Evolutionary conservation across 495 filamentous ascomycete genomes (phyloP).

Genomic region (Aspergillus hancockii): DNA sequence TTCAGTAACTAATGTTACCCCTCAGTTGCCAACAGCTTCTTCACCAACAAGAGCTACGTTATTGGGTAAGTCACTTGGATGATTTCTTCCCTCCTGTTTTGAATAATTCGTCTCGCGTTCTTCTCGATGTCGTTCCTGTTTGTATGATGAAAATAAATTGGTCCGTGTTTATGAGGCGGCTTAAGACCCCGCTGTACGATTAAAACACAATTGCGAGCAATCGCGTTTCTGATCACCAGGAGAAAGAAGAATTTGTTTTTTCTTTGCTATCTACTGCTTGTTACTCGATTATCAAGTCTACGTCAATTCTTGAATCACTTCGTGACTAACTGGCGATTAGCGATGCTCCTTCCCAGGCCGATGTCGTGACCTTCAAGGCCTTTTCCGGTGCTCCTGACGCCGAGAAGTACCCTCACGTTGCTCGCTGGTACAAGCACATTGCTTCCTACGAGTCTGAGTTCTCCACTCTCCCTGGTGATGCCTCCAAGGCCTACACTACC

Average conservation of each 20-base stretch:
- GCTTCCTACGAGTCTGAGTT: slow-evolving; percentile 88
- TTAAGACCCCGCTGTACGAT: slow-evolving; percentile 94
- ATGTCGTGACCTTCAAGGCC: slow-evolving; percentile 92
- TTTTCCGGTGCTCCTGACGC: slow-evolving; percentile 72
- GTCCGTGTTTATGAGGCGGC: slow-evolving; percentile 99
- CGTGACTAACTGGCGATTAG: slow-evolving; percentile 52
- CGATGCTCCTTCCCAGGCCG: slow-evolving; percentile 85
- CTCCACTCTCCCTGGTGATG: slow-evolving; percentile 84
- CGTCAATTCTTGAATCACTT: slow-evolving; percentile 5
- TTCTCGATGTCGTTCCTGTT: slow-evolving; percentile 23
- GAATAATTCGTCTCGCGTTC: no score
- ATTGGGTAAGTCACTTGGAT: slow-evolving; percentile 66
- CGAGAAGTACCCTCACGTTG: slow-evolving; percentile 88
- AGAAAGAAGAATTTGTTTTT: slow-evolving; percentile 12
- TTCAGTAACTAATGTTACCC: slow-evolving; percentile 39
- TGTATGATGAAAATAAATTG: slow-evolving; percentile 87
- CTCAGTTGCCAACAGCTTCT: slow-evolving; percentile 88
- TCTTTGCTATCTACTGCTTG: slow-evolving; percentile 18
- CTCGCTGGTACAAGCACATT: slow-evolving; percentile 99
- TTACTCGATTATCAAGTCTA: not conserved
- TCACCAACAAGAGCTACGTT: slow-evolving; percentile 89
- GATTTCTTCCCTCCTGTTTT: slow-evolving; percentile 18
- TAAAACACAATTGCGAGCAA: slow-evolving; percentile 73
- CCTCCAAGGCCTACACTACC: slow-evolving; percentile 79
- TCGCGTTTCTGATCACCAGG: slow-evolving; percentile 76